Evolutionary conservation across 2,329 filamentous ascomycete genomes (phyloP).

Genomic region (Exophiala sp.): DNA sequence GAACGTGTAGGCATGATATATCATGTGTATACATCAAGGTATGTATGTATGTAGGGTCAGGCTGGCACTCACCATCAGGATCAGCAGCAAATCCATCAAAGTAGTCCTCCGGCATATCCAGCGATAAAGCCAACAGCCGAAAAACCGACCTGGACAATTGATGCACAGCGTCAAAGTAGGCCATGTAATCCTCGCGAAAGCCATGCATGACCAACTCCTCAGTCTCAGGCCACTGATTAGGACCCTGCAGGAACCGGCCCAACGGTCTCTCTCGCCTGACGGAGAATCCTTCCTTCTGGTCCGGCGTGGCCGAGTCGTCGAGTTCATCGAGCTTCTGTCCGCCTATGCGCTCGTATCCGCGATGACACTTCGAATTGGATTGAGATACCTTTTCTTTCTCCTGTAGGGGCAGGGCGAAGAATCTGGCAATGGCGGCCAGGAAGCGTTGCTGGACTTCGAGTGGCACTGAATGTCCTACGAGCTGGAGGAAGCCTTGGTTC

Average conservation of each 20-base stretch:
- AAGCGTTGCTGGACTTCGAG: conserved; percentile 1
- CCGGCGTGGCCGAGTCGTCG: conserved; percentile 27
- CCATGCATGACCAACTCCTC: conserved; percentile 17
- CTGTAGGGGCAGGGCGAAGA: conserved; percentile 3
- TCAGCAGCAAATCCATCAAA: conserved; percentile 47
- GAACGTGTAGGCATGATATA: no score
- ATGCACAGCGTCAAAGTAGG: conserved; percentile 47
- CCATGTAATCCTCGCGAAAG: conserved; percentile 44
- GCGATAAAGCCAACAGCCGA: conserved; percentile 49
- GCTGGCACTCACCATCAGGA: conserved; percentile 19
- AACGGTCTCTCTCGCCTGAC: conserved; percentile 41
- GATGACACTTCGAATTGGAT: conserved; percentile 2
- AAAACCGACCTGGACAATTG: conserved; percentile 48
- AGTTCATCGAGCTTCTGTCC: conserved; percentile 9
- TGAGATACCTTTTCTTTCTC: conserved; percentile 8
- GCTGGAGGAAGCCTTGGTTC: conserved; percentile 9
- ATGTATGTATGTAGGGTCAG: no score
- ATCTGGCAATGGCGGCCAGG: conserved; percentile 1
- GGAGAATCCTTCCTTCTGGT: conserved; percentile 43
- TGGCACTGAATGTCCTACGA: conserved; percentile 3
- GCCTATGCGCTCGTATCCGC: conserved; percentile 5
- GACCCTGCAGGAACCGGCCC: conserved; percentile 28
- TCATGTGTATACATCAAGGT: no score
- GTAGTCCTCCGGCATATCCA: conserved; percentile 49
- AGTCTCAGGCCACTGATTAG: conserved; percentile 20